These are phyloP conservation scores for Panaeolus cyanescens DNA, from an alignment of 768 basidiomycete genomes.

Conservation along the genomic window DNA sequence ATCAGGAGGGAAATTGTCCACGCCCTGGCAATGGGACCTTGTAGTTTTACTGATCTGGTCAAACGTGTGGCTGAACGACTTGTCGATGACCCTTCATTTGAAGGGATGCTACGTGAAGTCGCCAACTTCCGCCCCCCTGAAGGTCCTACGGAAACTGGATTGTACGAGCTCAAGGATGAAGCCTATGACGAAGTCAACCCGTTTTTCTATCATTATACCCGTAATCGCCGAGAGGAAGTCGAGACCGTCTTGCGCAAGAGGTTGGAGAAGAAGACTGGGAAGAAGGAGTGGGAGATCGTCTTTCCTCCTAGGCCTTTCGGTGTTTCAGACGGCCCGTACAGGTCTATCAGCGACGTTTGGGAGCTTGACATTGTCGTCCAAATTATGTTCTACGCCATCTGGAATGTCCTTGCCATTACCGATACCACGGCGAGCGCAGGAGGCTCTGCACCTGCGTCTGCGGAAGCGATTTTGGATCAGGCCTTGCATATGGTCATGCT, in stretches of 20 bases:
- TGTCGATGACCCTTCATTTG: conserved; percentile 82
- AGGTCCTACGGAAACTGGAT: conserved; percentile 72
- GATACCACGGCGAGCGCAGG: conserved; percentile 37
- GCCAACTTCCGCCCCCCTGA: conserved; percentile 85
- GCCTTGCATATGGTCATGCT: conserved; percentile 86
- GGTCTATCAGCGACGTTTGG: conserved; percentile 60
- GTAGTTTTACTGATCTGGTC: conserved; percentile 87
- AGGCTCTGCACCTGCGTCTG: conserved; percentile 67
- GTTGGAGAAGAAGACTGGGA: conserved; percentile 59
- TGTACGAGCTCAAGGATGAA: conserved; percentile 88
- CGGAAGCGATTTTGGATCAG: conserved; percentile 91
- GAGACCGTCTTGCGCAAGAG: conserved; percentile 72
- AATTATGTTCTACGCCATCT: conserved; percentile 80
- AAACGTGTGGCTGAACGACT: conserved; percentile 91
- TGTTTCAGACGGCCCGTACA: conserved; percentile 71
- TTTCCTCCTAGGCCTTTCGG: conserved; percentile 73
- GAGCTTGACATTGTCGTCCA: conserved; percentile 74
- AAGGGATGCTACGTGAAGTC: conserved; percentile 74
- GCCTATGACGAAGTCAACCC: conserved; percentile 88
- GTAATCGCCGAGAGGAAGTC: conserved; percentile 92
- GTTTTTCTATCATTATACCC: conserved; percentile 93
- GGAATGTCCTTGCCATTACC: conserved; percentile 71
- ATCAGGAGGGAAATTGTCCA: conserved; percentile 89
- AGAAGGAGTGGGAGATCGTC: conserved; percentile 58
- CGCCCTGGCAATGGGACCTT: conserved; percentile 84